A percentile compares a stretch with the other conserved stretches of the same genome.
Conservation (phyloP, 2,329 filamentous ascomycete genomes). For the Alternaria solani region DNA sequence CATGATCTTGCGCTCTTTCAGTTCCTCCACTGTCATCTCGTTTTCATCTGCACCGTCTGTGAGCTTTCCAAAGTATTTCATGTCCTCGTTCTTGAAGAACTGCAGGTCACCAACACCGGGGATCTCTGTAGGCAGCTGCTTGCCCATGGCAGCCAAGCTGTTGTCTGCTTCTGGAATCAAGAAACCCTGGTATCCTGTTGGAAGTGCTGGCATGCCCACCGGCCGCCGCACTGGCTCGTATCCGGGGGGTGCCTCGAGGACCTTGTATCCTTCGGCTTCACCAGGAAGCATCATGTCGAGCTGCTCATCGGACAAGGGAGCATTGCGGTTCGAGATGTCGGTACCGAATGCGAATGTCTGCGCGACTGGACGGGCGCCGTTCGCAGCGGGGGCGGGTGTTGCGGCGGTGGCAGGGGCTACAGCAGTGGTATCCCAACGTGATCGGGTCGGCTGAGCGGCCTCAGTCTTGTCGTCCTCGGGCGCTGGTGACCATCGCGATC, state of each 20-base stretch:
- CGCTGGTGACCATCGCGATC: slow-evolving; percentile 84
- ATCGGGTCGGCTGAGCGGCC: slow-evolving; percentile 53
- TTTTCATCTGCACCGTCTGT: slow-evolving; percentile 95
- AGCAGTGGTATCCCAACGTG: slow-evolving; percentile 48
- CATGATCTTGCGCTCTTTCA: slow-evolving; percentile 99
- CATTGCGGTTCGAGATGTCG: slow-evolving; percentile 81
- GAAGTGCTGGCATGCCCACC: slow-evolving; percentile 78
- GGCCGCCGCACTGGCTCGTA: slow-evolving; percentile 81
- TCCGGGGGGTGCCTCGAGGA: slow-evolving; percentile 87
- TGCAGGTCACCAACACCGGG: slow-evolving; percentile 94
- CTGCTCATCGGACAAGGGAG: slow-evolving; percentile 89
- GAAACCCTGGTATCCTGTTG: slow-evolving; percentile 77
- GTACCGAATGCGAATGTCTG: slow-evolving; percentile 75
- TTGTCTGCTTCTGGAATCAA: slow-evolving; percentile 97
- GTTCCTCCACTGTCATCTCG: slow-evolving; percentile 86
- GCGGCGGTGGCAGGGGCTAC: slow-evolving; percentile 33
- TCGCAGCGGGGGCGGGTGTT: slow-evolving; percentile 34
- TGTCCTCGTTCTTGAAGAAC: slow-evolving; percentile 98
- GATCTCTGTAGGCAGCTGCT: slow-evolving; percentile 93
- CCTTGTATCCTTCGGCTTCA: slow-evolving; percentile 89
- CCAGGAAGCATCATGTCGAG: slow-evolving; percentile 89
- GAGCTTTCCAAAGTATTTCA: slow-evolving; percentile 98
- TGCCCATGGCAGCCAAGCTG: slow-evolving; percentile 75
- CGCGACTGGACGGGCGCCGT: slow-evolving; percentile 30
- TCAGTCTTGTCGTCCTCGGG: slow-evolving; percentile 56